Evolutionary conservation across 805 yeast genomes (phyloP).

Genomic region (Wickerhamomyces sydowiorum): DNA sequence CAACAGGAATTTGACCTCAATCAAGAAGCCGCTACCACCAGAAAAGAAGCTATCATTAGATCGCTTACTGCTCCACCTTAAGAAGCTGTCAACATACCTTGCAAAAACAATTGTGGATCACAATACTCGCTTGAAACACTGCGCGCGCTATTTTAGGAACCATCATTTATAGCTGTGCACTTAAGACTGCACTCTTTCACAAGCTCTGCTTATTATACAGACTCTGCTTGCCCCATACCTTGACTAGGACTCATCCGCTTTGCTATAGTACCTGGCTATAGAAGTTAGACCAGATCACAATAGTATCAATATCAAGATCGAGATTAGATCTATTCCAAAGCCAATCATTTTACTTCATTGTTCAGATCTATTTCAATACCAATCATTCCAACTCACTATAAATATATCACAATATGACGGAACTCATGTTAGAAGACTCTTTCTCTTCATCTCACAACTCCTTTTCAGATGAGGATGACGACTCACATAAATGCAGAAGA

Average conservation of each 20-base stretch:
- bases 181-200: too few species aligned
- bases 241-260: too few species aligned
- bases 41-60: too few species aligned
- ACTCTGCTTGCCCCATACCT: too few species aligned
- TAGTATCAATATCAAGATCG: too few species aligned
- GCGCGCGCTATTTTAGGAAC: not conserved
- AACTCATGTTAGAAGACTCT: not conserved
- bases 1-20: not conserved
- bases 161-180: not conserved
- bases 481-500: slow-evolving; percentile 31
- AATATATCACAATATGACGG: not conserved
- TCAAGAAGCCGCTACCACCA: not conserved
- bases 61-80: not conserved
- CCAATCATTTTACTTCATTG: too few species aligned
- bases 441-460: slow-evolving; percentile 6
- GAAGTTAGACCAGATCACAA: too few species aligned
- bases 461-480: slow-evolving; percentile 11
- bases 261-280: too few species aligned
- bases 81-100: not conserved
- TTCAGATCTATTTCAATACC: too few species aligned
- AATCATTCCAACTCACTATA: not conserved
- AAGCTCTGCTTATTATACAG: not conserved
- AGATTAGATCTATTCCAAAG: too few species aligned
- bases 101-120: not conserved
- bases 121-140: not conserved